Evolutionary conservation across 2,329 filamentous ascomycete species (phyloP).

Genomic region (Ophiostoma perfectum): DNA sequence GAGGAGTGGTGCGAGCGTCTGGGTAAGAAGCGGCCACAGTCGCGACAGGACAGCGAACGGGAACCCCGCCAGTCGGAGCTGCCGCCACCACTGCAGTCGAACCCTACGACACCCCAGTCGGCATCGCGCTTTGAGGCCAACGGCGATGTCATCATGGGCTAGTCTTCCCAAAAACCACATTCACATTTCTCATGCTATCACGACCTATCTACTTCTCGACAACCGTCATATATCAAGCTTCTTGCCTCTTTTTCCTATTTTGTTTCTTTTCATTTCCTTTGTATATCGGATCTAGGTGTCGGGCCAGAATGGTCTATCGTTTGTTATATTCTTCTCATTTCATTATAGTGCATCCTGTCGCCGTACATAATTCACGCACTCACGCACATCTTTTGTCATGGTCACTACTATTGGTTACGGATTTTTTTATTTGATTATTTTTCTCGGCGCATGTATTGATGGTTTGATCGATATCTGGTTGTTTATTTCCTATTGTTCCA

Average conservation of each 20-base stretch:
- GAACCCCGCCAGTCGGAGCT: neutral
- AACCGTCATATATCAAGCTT: neutral
- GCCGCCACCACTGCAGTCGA: neutral
- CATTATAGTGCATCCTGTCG: too few species aligned
- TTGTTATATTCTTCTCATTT: too few species aligned
- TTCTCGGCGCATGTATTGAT: neutral
- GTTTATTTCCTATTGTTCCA: neutral
- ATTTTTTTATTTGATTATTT: neutral
- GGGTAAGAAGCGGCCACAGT: slow-evolving; percentile 43
- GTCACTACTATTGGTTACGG: neutral
- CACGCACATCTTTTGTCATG: neutral
- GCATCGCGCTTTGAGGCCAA: neutral
- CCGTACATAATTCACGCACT: too few species aligned
- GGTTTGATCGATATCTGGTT: neutral
- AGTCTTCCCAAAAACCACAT: neutral
- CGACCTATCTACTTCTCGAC: neutral
- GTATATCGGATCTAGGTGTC: neutral
- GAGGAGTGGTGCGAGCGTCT: slow-evolving; percentile 85
- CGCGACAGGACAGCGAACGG: slow-evolving; percentile 3
- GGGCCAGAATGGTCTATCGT: neutral
- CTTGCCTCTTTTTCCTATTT: neutral
- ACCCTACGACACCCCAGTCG: neutral
- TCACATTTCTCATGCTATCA: neutral
- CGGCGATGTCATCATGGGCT: neutral
- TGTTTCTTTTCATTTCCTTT: neutral